Evolutionary conservation across 2,329 filamentous ascomycete species (phyloP).

Genomic region (Teratosphaeria zuluensis): DNA sequence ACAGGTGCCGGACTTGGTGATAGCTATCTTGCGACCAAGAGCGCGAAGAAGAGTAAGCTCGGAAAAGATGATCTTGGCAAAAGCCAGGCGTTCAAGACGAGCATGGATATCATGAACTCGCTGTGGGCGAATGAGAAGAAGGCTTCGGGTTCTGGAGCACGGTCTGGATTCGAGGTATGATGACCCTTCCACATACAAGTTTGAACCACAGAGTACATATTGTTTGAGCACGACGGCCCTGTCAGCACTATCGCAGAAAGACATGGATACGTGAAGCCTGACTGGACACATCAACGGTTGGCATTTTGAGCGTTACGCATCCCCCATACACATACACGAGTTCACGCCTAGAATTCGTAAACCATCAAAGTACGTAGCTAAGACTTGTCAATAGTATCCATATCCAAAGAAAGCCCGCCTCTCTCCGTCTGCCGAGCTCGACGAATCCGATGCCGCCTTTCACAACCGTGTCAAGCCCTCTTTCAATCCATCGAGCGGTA

Average conservation of each 20-base stretch:
- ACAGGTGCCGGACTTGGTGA: conserved; percentile 15
- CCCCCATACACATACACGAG: not conserved
- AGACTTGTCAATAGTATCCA: conserved; percentile 23
- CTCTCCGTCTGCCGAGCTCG: conserved; percentile 51
- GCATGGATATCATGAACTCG: conserved; percentile 94
- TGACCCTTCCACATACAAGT: conserved; percentile 23
- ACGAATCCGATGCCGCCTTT: conserved; percentile 55
- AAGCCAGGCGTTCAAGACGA: conserved; percentile 63
- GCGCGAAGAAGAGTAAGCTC: conserved; percentile 20
- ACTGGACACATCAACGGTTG: no score
- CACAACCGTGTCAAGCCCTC: conserved; percentile 66
- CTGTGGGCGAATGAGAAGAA: conserved; percentile 67
- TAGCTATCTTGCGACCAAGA: conserved; percentile 25
- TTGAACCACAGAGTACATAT: not conserved
- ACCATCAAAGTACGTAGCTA: conserved; percentile 25
- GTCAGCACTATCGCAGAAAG: not conserved
- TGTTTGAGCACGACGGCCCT: not conserved
- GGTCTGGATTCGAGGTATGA: conserved; percentile 64
- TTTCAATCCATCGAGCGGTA: conserved; percentile 63
- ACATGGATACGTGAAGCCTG: not conserved
- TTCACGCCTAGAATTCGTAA: not conserved
- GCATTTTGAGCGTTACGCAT: conserved; percentile 7
- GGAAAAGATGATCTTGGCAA: conserved; percentile 11
- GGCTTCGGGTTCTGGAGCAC: conserved; percentile 22
- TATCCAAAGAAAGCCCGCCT: conserved; percentile 22